Evolutionary conservation across 1,284 basidiomycete genomes (phyloP).

Genomic region (Farysia itapuensis): DNA sequence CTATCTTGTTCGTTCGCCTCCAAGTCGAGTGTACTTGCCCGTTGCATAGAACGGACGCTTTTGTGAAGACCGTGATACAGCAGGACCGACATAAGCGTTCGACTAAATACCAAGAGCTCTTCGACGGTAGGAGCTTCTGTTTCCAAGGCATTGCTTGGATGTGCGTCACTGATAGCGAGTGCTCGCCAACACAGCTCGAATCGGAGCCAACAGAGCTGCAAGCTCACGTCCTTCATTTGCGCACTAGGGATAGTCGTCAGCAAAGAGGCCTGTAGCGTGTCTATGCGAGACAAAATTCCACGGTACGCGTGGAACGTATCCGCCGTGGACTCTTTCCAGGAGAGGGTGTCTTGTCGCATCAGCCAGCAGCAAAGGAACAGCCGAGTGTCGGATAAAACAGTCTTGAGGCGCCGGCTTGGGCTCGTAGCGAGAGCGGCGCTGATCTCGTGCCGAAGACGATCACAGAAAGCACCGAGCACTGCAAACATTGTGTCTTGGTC

Average conservation of each 20-base stretch:
- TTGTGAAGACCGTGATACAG: slow-evolving; percentile 44
- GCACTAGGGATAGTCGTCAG: background rate
- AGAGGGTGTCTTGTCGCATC: slow-evolving; percentile 2
- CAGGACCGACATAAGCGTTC: slow-evolving; percentile 41
- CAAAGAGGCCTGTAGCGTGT: slow-evolving; percentile 9
- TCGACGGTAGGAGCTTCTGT: slow-evolving; percentile 50
- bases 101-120: slow-evolving; percentile 11
- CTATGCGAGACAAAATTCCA: slow-evolving; percentile 8
- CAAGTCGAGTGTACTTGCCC: background rate
- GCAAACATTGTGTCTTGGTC: slow-evolving; percentile 8
- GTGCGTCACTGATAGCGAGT: slow-evolving; percentile 20
- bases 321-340: background rate
- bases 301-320: slow-evolving; percentile 18
- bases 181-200: slow-evolving; percentile 46
- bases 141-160: slow-evolving; percentile 11
- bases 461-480: slow-evolving; percentile 11
- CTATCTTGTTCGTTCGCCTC: background rate
- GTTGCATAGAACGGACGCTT: background rate
- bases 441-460: slow-evolving; percentile 14
- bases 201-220: slow-evolving; percentile 43
- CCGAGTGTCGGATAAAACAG: slow-evolving; percentile 11
- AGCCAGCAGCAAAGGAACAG: slow-evolving; percentile 22
- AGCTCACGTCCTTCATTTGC: background rate
- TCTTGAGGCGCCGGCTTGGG: slow-evolving; percentile 1
- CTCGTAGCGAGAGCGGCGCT: slow-evolving; percentile 5